These are phyloP conservation scores for Xylariaceae sp. DNA, from an alignment of 2,329 filamentous ascomycete species.

Conservation along the genomic window DNA sequence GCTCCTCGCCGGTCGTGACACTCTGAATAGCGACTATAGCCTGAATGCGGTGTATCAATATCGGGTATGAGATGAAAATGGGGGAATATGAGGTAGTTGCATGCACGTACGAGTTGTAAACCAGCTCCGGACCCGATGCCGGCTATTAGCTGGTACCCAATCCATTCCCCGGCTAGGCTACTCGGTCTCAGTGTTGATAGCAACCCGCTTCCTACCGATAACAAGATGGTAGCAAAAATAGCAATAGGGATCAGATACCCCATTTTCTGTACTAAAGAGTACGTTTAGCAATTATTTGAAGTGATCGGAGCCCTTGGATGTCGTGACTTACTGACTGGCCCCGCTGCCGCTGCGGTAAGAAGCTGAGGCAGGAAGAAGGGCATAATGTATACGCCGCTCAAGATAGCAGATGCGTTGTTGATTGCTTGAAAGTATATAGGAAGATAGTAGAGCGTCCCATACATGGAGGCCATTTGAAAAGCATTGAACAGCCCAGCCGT, in stretches of 20 bases:
- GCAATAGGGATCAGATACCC: neutral
- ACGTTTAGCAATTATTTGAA: neutral
- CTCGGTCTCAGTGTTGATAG: neutral
- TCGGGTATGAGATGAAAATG: too few relatives aligned
- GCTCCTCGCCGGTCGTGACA: neutral
- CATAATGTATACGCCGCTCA: constrained; percentile 22
- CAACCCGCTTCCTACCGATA: neutral
- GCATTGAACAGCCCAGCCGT: neutral
- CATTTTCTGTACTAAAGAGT: neutral
- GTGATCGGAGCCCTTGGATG: too few relatives aligned
- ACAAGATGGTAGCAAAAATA: neutral
- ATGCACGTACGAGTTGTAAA: constrained; percentile 2
- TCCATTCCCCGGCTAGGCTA: constrained; percentile 6
- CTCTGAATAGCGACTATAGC: constrained; percentile 11
- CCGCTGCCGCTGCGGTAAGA: neutral
- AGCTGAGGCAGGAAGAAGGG: constrained; percentile 10
- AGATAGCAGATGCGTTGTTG: constrained; percentile 9
- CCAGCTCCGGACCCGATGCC: constrained; percentile 7
- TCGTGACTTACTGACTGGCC: neutral
- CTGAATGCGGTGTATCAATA: too few relatives aligned
- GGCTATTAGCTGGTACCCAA: constrained; percentile 12
- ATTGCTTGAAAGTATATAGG: neutral
- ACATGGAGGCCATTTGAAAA: neutral
- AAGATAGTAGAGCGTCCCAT: neutral
- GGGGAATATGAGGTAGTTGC: neutral